Conservation (phyloP, 2,329 filamentous ascomycete species). For the Amylocarpus encephaloides region DNA sequence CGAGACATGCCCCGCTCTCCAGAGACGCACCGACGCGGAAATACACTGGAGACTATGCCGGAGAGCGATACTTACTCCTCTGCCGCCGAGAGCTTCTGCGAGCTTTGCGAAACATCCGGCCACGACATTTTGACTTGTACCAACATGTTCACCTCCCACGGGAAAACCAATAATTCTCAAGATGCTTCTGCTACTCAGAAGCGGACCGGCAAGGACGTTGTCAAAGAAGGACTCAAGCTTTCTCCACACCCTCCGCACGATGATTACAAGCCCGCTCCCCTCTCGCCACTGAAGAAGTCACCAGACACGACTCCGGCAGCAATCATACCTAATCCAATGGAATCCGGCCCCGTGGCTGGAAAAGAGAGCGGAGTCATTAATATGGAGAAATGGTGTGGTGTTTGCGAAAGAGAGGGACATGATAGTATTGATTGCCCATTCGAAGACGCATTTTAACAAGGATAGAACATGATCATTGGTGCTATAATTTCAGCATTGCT, state of each 20-base stretch:
- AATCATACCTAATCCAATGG: slow-evolving; percentile 55
- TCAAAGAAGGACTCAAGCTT: slow-evolving; percentile 36
- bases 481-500: background rate
- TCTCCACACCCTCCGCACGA: slow-evolving; percentile 34
- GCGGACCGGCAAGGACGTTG: slow-evolving; percentile 34
- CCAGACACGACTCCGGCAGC: slow-evolving; percentile 37
- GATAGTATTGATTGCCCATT: slow-evolving; percentile 93
- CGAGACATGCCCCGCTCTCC: slow-evolving; percentile 40
- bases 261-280: slow-evolving; percentile 47
- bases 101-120: slow-evolving; percentile 87
- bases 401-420: slow-evolving; percentile 94
- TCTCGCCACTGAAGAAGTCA: slow-evolving; percentile 45
- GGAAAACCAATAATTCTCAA: slow-evolving; percentile 9
- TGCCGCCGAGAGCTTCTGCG: slow-evolving; percentile 66
- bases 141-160: slow-evolving; percentile 61
- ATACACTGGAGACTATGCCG: slow-evolving; percentile 60
- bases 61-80: slow-evolving; percentile 66
- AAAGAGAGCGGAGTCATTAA: slow-evolving; percentile 75
- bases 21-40: slow-evolving; percentile 40
- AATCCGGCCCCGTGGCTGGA: slow-evolving; percentile 64
- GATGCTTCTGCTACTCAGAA: slow-evolving; percentile 13
- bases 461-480: background rate
- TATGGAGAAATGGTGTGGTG: slow-evolving; percentile 87
- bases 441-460: slow-evolving; percentile 67
- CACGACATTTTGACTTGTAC: slow-evolving; percentile 94